phyloP scores from a whole-genome alignment of 2,329 filamentous ascomycete genomes.

The Drechslerella coelobrocha region DNA sequence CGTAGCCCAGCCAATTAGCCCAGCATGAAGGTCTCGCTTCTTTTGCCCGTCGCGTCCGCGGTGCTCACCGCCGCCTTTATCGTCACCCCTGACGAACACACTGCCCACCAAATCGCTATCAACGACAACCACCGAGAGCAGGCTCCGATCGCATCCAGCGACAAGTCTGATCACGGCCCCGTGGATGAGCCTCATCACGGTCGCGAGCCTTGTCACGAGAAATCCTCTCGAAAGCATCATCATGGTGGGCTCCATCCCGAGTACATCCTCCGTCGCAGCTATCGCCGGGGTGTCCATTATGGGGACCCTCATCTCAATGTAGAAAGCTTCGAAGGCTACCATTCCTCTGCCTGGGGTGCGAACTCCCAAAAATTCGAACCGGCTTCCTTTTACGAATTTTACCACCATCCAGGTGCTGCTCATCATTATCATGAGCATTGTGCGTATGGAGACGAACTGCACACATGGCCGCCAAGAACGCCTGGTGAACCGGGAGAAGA shows the following conservation, averaged over 20 bases:
- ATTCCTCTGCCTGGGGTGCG: slow-evolving; percentile 1
- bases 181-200: slow-evolving; percentile 7
- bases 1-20: no score
- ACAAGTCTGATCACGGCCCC: slow-evolving; percentile 13
- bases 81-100: slow-evolving; percentile 39
- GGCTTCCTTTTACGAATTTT: slow-evolving; percentile 12
- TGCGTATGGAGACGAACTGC: background rate
- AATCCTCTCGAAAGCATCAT: background rate
- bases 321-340: slow-evolving; percentile 11
- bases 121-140: slow-evolving; percentile 24
- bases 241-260: slow-evolving; percentile 16
- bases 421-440: slow-evolving; percentile 11
- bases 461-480: slow-evolving; percentile 1
- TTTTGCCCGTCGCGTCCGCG: slow-evolving; percentile 37
- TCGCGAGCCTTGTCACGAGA: slow-evolving; percentile 14
- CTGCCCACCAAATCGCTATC: slow-evolving; percentile 16
- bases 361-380: background rate
- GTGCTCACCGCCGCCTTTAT: slow-evolving; percentile 37
- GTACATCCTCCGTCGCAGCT: slow-evolving; percentile 24
- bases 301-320: background rate
- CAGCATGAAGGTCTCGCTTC: slow-evolving; percentile 49
- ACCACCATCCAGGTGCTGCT: slow-evolving; percentile 17
- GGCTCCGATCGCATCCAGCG: slow-evolving; percentile 39
- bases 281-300: background rate
- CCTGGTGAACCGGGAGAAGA: slow-evolving; percentile 3